These are phyloP conservation scores for Apiotrichum brassicae DNA, from an alignment of 1,284 basidiomycete species.

Conservation along the genomic window DNA sequence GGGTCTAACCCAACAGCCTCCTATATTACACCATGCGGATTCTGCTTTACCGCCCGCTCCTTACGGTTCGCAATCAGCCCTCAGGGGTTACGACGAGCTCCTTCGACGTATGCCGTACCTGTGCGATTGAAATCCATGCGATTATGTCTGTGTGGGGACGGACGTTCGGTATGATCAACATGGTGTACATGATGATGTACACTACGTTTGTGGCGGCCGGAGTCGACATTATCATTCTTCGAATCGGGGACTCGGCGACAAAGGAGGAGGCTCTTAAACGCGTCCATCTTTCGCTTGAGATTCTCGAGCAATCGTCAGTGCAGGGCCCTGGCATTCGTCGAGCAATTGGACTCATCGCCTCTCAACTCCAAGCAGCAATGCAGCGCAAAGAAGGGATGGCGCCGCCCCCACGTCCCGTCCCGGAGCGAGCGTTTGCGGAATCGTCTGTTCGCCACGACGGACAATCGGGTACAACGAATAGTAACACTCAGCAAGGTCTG, in stretches of 20 bases:
- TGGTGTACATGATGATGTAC: conserved; percentile 25
- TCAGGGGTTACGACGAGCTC: conserved; percentile 14
- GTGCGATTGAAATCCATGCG: conserved; percentile 20
- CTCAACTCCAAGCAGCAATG: conserved; percentile 18
- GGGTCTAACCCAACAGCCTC: conserved; percentile 2
- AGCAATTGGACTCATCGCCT: conserved; percentile 17
- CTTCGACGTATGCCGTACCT: conserved; percentile 19
- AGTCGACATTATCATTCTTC: conserved; percentile 17
- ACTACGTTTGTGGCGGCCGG: conserved; percentile 21
- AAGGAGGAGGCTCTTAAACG: conserved; percentile 21
- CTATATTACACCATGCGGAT: conserved; percentile 19
- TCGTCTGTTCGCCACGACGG: background rate
- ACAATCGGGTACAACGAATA: too few relatives aligned
- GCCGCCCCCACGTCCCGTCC: background rate
- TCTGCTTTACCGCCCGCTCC: conserved; percentile 21
- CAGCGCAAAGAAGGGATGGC: conserved; percentile 6
- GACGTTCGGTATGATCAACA: conserved; percentile 24
- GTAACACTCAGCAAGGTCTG: too few relatives aligned
- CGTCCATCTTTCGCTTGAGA: conserved; percentile 16
- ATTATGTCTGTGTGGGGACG: conserved; percentile 20
- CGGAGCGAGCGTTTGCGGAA: background rate
- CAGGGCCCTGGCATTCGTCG: conserved; percentile 21
- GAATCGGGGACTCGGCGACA: conserved; percentile 5
- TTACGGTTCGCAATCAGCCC: conserved; percentile 16
- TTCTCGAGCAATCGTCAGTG: conserved; percentile 20